phyloP scores from a whole-genome alignment of 305 asterid genomes.

The Fraxinus paxiana region DNA sequence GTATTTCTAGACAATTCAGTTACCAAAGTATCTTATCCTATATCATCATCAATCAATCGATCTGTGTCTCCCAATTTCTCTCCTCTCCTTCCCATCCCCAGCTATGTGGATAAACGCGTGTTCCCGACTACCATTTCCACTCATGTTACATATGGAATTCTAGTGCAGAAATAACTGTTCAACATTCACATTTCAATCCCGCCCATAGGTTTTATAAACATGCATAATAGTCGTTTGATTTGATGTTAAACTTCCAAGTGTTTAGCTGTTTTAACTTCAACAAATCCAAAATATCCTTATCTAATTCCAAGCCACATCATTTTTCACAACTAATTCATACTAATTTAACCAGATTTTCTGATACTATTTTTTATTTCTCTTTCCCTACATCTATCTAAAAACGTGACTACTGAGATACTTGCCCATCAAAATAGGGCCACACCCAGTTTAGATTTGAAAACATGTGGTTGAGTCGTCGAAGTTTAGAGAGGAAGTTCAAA shows the following conservation, averaged over 20 bases:
- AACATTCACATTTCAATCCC: background rate
- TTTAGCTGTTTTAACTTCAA: background rate
- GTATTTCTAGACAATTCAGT: background rate
- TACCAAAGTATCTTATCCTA: background rate
- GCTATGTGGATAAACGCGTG: background rate
- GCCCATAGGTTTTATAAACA: background rate
- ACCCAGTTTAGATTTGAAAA: background rate
- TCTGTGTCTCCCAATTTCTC: background rate
- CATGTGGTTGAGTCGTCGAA: background rate
- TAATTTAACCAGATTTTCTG: background rate
- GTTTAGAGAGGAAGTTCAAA: background rate
- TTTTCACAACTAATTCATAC: background rate
- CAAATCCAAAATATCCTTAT: background rate
- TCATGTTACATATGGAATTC: background rate
- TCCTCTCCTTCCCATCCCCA: background rate
- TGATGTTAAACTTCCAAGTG: background rate
- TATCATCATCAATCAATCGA: background rate
- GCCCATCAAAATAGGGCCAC: background rate
- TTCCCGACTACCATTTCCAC: background rate
- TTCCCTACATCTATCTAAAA: constrained; percentile 18
- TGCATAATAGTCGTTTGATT: background rate
- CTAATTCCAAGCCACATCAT: background rate
- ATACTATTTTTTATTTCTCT: background rate
- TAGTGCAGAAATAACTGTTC: background rate
- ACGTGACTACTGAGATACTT: background rate